Evolutionary conservation across 2,329 filamentous ascomycete species (phyloP), one percentile per base, ranked within the genome.

Genomic region (Penicillium sumatraense): DNA sequence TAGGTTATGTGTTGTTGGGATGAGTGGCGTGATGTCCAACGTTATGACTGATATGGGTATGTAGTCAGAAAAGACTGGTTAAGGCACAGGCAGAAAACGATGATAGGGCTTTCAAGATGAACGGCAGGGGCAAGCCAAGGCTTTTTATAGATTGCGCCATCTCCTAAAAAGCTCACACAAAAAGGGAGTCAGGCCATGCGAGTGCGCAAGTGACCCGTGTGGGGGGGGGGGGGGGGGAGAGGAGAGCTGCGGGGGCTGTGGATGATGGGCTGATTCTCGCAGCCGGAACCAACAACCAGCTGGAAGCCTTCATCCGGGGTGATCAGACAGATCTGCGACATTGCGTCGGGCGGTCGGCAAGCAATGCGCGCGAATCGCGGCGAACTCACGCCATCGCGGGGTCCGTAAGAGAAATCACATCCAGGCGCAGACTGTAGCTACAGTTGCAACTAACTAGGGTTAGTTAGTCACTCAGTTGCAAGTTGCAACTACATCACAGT

Each of bases 311-410:
- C 41, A 55, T 59, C 60, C 58, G 55, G 38, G 35, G 40, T 55
- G 53, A 57, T 58, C 57, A 60, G 52, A 61, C 49, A 45, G 24
- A 50, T 53, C 40, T 44, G 23, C 40, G 20, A 42, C 38, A 44
- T 10, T 44, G 24, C 40, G 14, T 44, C 53, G 54, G 53, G 26
- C 20, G 51, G 40, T 59, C 49, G 53, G 54, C 53, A 55, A 16
- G 47, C 26, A 36, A 7, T 27, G 55, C 41, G 27, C 31, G 26
- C 44, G 29, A 36, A 18, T 13, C 27, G 33, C n/a, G 26, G 27
- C 21, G 29, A 35, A 21, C 61, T 63, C 53, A 63, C 59, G 61
- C 62, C 62, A 65, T 65, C 48, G 61, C 51, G 59, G 60, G 57
- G 59, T 57, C 35, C 10, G 18, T 20, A 21, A 45, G 18, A 10